These are phyloP conservation scores for Simplicillium aogashimaense DNA, from an alignment of 2,329 filamentous ascomycete species.

Conservation along the genomic window DNA sequence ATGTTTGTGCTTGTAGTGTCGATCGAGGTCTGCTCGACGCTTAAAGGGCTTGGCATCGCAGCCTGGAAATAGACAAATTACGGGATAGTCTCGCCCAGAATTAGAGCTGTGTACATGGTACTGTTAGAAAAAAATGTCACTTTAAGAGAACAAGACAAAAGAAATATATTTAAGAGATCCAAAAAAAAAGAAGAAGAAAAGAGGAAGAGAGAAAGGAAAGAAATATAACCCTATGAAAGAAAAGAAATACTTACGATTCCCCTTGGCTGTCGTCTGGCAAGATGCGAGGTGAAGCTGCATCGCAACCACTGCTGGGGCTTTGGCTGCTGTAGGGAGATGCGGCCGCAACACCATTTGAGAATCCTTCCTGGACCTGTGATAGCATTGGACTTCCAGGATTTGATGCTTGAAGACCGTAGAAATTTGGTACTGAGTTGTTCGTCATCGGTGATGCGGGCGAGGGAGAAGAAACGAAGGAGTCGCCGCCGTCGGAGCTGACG, in stretches of 20 bases:
- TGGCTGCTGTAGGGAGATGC: slow-evolving; percentile 9
- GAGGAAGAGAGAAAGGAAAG: background rate
- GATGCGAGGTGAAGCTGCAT: slow-evolving; percentile 7
- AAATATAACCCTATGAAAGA: background rate
- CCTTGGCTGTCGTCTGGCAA: slow-evolving; percentile 6
- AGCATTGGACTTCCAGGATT: slow-evolving; percentile 6
- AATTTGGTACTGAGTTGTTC: slow-evolving; percentile 5
- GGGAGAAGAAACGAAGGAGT: slow-evolving; percentile 13
- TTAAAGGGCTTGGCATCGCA: slow-evolving; percentile 38
- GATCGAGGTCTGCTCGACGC: slow-evolving; percentile 43
- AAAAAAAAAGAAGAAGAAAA: background rate
- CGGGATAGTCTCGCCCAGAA: slow-evolving; percentile 19
- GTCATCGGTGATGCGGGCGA: slow-evolving; percentile 16
- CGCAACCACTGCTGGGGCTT: slow-evolving; percentile 8
- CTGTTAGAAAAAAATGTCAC: slow-evolving; percentile 5
- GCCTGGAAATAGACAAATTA: slow-evolving; percentile 25
- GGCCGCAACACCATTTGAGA: slow-evolving; percentile 2
- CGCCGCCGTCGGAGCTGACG: slow-evolving; percentile 19
- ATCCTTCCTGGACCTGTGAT: slow-evolving; percentile 4
- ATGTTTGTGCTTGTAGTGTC: slow-evolving; percentile 42
- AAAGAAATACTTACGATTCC: slow-evolving; percentile 7
- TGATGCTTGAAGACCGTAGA: slow-evolving; percentile 9
- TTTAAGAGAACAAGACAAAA: background rate
- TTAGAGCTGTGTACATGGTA: slow-evolving; percentile 4
- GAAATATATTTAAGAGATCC: background rate